Evolutionary conservation across 1,284 basidiomycete genomes (phyloP), one percentile per base, ranked within the genome.

Genomic region (Leccinum cinnamomeum): DNA sequence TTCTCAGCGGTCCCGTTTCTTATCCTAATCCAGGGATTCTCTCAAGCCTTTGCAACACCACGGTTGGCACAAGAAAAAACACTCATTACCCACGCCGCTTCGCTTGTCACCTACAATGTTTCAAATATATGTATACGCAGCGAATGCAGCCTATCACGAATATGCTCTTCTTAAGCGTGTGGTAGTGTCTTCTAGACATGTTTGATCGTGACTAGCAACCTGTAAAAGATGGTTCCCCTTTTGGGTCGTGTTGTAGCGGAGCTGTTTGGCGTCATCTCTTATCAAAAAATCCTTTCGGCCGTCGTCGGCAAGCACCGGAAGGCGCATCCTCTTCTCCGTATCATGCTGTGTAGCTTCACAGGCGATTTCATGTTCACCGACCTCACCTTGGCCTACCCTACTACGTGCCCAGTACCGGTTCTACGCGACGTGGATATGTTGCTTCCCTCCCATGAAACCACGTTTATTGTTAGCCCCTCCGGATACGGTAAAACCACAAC

Each of bases 321-420:
- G 53, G 62, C 68, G 35, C 75, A 73, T 57, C 69, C 72, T 14
- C 78, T 91, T 54, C 83, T 84, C 65, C 86, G 85, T 71, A 89
- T 91, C 62, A 75, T 73, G 5, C 89, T 90, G 0, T 53, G 63
- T 0, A 78, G 76, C 65, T 92, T 89, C 75, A 72, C 76, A 2
- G 96, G 97, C 59, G 92, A 95, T 71, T 82, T 98, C 68, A 82
- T 87, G 23, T 75, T 98, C 62, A 85, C 86, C 1, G 96, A 97
- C 76, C 82, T 94, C 53, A 83, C 82, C 0, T 94, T 94, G 74
- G 80, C 85, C 20, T 94, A 94, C 70, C 91, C 35, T 37, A 37
- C 92, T 0, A 86, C 90, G 1, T 84, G 92, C 1, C 84, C 87
- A 0, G 66, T 78, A 1, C 77, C 78, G 10, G 86, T 84, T 18